These are phyloP conservation scores for Salix suchowensis DNA, from an alignment of 345 rosid genomes.

Conservation along the genomic window DNA sequence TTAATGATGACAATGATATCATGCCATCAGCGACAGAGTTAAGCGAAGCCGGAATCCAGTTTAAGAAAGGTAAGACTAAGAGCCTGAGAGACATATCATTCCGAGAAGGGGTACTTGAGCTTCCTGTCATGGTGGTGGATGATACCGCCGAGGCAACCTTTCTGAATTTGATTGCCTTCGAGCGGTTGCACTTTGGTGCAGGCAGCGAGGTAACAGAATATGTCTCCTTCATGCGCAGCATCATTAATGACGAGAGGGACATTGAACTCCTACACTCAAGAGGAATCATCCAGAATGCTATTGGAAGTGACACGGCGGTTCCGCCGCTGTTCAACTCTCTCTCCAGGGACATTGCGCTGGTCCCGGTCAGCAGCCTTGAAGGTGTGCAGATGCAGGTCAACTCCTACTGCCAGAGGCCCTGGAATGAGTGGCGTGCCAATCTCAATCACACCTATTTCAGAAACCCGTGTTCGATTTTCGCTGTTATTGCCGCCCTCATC, in stretches of 20 bases:
- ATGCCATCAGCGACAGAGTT: conserved; percentile 41
- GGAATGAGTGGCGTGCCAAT: conserved; percentile 46
- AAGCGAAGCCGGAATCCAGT: conserved; percentile 34
- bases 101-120: conserved; percentile 25
- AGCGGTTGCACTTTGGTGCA: conserved; percentile 38
- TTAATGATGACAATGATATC: conserved; percentile 10
- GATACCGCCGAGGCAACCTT: conserved; percentile 28
- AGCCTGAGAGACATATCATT: conserved; percentile 43
- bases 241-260: conserved; percentile 39
- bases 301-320: conserved; percentile 45
- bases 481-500: conserved; percentile 36
- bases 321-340: conserved; percentile 46
- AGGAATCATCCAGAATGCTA: conserved; percentile 44
- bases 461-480: conserved; percentile 43
- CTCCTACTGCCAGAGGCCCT: conserved; percentile 27
- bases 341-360: conserved; percentile 33
- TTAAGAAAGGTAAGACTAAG: conserved; percentile 21
- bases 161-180: conserved; percentile 42
- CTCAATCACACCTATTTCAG: conserved; percentile 42
- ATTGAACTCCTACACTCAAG: conserved; percentile 34
- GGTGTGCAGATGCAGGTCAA: conserved; percentile 32
- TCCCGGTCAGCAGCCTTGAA: conserved; percentile 24
- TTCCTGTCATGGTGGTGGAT: conserved; percentile 31
- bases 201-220: conserved; percentile 41
- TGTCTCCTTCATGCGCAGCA: conserved; percentile 44